Evolutionary conservation across 768 basidiomycete genomes (phyloP), one percentile per base, ranked within the genome.

Genomic region (Phanerochaete sordida): DNA sequence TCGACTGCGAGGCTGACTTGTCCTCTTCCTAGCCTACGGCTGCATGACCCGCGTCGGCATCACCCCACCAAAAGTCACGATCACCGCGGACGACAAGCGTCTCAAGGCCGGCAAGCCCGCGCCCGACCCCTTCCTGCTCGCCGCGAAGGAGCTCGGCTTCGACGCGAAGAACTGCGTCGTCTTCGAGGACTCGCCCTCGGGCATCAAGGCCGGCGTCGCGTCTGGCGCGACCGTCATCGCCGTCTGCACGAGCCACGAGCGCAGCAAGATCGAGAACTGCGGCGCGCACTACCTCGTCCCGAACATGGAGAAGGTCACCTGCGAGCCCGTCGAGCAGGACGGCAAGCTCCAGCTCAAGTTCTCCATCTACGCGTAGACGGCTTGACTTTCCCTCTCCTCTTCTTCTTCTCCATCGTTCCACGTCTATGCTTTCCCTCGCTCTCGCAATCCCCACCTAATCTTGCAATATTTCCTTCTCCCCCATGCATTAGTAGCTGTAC

Each of bases 61-160:
- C 72, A 76, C 75, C 1, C 84, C 86, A 8, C 88, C 88, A 24
- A 71, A 75, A 48, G 81, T 89, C 43, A 89, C 87, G 28, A 86
- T 90, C 72, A 90, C 88, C 27, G 88, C 86, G 44, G 88, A 90
- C 69, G 87, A 90, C 77, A 83, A 85, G 65, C 84, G 87, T 33
- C 78, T 90, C 64, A 84, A 86, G 68, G 81, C 82, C 0, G 84
- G 84, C 24, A 85, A 85, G 70, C 84, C 84, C 28, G 82, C 83
- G 0, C 84, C 83, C 8, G 84, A 85, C 67, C 84, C 84, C 1
- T 85, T 85, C 77, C 75, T 85, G 62, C 84, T 85, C 54, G 84
- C 84, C 12, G 84, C 84, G 9, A 70, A 79, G 63, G 81, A 82
- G 66, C 79, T 85, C 52, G 83, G 84, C 7, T 85, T 78, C 67